These are phyloP conservation scores for Astrothelium macrocarpum DNA, from an alignment of 495 filamentous ascomycete species.

Conservation along the genomic window DNA sequence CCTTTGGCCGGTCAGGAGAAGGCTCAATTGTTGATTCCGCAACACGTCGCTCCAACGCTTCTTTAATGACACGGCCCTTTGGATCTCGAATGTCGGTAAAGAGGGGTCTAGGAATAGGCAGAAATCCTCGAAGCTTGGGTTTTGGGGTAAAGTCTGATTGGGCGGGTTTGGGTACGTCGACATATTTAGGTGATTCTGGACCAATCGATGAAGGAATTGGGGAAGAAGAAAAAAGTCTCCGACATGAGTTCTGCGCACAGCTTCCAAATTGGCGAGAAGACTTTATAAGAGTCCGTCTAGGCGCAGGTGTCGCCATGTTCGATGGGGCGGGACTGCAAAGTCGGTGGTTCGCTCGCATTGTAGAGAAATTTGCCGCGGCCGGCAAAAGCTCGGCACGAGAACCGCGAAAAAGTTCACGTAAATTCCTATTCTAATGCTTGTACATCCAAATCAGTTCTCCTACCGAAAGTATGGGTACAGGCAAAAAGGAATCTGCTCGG, in stretches of 20 bases:
- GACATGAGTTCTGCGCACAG: constrained; percentile 4
- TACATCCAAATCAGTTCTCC: constrained; percentile 5
- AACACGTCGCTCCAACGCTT: constrained; percentile 43
- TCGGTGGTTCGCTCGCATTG: background rate
- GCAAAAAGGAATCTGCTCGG: constrained; percentile 84
- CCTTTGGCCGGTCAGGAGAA: constrained; percentile 29
- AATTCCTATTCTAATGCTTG: background rate
- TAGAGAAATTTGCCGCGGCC: background rate
- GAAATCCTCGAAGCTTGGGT: constrained; percentile 54
- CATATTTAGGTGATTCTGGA: constrained; percentile 65
- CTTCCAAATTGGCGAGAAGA: background rate
- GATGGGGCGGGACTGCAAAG: background rate
- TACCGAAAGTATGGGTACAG: constrained; percentile 66
- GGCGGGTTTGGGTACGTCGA: constrained; percentile 56
- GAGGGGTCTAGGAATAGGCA: constrained; percentile 59
- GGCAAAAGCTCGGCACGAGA: background rate
- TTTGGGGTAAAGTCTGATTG: constrained; percentile 37
- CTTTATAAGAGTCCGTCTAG: background rate
- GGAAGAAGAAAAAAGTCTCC: constrained; percentile 39
- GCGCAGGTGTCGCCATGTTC: background rate
- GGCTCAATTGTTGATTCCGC: constrained; percentile 15
- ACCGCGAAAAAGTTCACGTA: constrained; percentile 4
- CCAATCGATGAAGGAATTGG: constrained; percentile 29
- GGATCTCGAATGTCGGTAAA: constrained; percentile 35
- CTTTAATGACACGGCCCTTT: constrained; percentile 39